Evolutionary conservation across 768 basidiomycete genomes (phyloP).

Genomic region (Suillus weaverae): DNA sequence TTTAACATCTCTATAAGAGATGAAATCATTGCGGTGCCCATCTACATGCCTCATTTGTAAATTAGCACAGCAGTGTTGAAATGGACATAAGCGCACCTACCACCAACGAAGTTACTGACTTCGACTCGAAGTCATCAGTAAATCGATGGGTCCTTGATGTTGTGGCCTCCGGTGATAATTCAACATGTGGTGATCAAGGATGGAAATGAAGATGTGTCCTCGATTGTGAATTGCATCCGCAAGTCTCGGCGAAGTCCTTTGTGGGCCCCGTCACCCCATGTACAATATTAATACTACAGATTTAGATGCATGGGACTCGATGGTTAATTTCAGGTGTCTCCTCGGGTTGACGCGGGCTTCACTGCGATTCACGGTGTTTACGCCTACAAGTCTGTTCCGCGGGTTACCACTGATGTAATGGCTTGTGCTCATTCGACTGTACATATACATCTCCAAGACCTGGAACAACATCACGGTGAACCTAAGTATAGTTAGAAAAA

Average conservation of each 20-base stretch:
- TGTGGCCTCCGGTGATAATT: background rate
- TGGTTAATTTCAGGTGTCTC: background rate
- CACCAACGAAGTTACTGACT: background rate
- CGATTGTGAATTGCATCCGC: background rate
- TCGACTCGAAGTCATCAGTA: background rate
- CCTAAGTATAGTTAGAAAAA: background rate
- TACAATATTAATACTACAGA: background rate
- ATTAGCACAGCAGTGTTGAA: too few relatives aligned
- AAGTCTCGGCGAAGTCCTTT: background rate
- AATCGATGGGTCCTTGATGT: too few relatives aligned
- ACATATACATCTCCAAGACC: too few relatives aligned
- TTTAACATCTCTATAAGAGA: too few relatives aligned
- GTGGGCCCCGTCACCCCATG: background rate
- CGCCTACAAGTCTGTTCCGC: background rate
- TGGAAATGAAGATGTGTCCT: background rate
- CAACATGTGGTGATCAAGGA: background rate
- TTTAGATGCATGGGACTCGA: background rate
- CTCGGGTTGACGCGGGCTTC: background rate
- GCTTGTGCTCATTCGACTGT: background rate
- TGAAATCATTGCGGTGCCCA: too few relatives aligned
- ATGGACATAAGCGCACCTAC: too few relatives aligned
- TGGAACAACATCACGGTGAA: background rate
- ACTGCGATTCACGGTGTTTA: background rate
- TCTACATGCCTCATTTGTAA: too few relatives aligned
- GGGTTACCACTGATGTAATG: background rate